A percentile compares a stretch with the other conserved stretches of the same genome.
These are phyloP conservation scores for Haematococcus sp. DNA, from an alignment of 139 green algal species.

Conservation along the genomic window DNA sequence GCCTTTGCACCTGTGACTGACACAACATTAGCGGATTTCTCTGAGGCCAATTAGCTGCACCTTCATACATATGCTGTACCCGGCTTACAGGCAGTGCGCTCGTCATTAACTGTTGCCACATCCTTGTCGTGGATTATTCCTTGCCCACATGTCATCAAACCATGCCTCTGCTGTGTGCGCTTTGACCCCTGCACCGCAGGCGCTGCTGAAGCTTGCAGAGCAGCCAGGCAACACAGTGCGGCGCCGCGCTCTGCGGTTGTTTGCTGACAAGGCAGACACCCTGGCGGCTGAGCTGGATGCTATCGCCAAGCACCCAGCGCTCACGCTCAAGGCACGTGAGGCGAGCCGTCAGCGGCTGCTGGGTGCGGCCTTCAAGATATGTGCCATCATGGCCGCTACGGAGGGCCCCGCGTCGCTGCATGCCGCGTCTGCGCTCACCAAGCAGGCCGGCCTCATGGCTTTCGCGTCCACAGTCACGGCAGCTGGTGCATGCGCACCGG, in stretches of 20 bases:
- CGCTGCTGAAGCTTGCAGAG: conserved; percentile 43
- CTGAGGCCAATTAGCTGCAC: conserved; percentile 32
- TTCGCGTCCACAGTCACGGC: neutral
- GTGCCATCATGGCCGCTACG: neutral
- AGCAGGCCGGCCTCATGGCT: conserved; percentile 1
- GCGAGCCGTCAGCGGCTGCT: conserved; percentile 8
- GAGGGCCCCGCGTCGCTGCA: neutral
- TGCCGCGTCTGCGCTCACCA: conserved; percentile 1
- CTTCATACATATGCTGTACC: neutral
- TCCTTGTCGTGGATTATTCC: no score
- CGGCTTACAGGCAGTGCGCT: no score
- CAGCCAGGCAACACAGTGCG: conserved; percentile 40
- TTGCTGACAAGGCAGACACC: conserved; percentile 28
- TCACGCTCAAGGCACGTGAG: conserved; percentile 6
- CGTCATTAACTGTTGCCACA: no score
- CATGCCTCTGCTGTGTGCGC: no score
- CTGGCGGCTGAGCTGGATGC: conserved; percentile 28
- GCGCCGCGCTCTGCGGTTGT: conserved; percentile 58
- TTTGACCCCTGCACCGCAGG: conserved; percentile 3
- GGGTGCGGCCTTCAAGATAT: conserved; percentile 16
- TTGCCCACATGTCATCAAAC: no score
- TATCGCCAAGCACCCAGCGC: conserved; percentile 17
- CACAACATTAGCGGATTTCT: conserved; percentile 58
- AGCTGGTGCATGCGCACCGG: neutral
- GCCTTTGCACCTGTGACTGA: conserved; percentile 17